Evolutionary conservation across 2,329 filamentous ascomycete species (phyloP).

Genomic region (Colletotrichum cereale): DNA sequence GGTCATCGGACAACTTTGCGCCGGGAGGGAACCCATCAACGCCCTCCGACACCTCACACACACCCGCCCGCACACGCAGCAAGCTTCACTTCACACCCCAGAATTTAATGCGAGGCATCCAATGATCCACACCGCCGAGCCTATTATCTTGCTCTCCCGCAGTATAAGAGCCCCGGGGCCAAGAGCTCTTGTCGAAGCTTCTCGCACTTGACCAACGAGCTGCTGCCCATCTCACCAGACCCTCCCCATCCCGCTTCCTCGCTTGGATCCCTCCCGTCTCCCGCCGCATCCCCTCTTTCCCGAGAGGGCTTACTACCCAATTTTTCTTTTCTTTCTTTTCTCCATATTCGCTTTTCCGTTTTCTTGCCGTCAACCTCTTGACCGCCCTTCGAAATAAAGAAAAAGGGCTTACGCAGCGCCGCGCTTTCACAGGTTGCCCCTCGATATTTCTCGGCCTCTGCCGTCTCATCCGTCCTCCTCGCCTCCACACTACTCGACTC

Average conservation of each 20-base stretch:
- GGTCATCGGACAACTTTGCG: slow-evolving; percentile 9
- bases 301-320: not conserved
- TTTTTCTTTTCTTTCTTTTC: not conserved
- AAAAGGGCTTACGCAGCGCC: slow-evolving; percentile 39
- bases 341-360: not conserved
- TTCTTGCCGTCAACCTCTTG: not conserved
- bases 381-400: slow-evolving; percentile 31
- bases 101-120: slow-evolving; percentile 20
- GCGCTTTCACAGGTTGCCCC: slow-evolving; percentile 18
- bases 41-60: slow-evolving; percentile 10
- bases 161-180: slow-evolving; percentile 19
- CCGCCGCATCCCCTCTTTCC: slow-evolving; percentile 17
- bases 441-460: slow-evolving; percentile 41
- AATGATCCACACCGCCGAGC: slow-evolving; percentile 7
- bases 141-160: slow-evolving; percentile 4
- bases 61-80: slow-evolving; percentile 4
- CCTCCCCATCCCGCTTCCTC: slow-evolving; percentile 25
- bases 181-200: slow-evolving; percentile 26
- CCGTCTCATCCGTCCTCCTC: slow-evolving; percentile 36
- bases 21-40: slow-evolving; percentile 37
- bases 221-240: slow-evolving; percentile 27
- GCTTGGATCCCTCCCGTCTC: slow-evolving; percentile 27
- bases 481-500: slow-evolving; percentile 19
- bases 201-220: slow-evolving; percentile 25
- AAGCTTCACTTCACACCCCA: slow-evolving; percentile 16